Evolutionary conservation across 1,284 basidiomycete genomes (phyloP).

Genomic region (Marasmius oreades): DNA sequence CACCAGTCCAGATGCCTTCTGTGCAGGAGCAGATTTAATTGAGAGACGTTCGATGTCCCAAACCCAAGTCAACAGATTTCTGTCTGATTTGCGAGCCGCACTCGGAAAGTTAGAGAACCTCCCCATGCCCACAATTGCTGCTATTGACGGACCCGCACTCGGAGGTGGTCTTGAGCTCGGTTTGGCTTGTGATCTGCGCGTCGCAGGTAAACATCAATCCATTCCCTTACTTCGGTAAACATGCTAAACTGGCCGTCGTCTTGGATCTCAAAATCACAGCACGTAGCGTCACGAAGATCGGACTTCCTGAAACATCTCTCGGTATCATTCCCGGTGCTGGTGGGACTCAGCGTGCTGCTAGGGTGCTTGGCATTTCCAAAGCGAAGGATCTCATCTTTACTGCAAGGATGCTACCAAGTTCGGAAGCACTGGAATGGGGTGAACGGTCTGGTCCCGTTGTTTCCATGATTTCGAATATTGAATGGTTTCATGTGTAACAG

Average conservation of each 20-base stretch:
- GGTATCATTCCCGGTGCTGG: slow-evolving; percentile 97
- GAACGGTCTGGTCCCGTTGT: slow-evolving; percentile 16
- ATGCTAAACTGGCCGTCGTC: slow-evolving; percentile 2
- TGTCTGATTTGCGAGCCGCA: slow-evolving; percentile 71
- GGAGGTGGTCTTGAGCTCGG: slow-evolving; percentile 89
- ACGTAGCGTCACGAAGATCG: slow-evolving; percentile 71
- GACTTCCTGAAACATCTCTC: slow-evolving; percentile 79
- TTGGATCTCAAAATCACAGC: slow-evolving; percentile 21
- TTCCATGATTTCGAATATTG: slow-evolving; percentile 10
- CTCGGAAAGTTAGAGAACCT: slow-evolving; percentile 76
- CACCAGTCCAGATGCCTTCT: slow-evolving; percentile 74
- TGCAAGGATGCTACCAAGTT: slow-evolving; percentile 58
- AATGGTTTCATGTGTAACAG: slow-evolving; percentile 31
- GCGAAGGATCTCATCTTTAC: slow-evolving; percentile 90
- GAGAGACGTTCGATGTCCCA: slow-evolving; percentile 83
- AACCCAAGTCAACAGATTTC: slow-evolving; percentile 74
- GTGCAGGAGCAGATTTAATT: slow-evolving; percentile 88
- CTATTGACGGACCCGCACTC: slow-evolving; percentile 90
- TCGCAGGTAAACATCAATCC: slow-evolving; percentile 56
- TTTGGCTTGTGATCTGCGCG: slow-evolving; percentile 84
- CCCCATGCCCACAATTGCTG: slow-evolving; percentile 86
- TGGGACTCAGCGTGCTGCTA: slow-evolving; percentile 84
- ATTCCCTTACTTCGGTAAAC: neutral
- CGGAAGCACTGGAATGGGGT: slow-evolving; percentile 79
- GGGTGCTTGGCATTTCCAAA: slow-evolving; percentile 76